A percentile compares a stretch with the other conserved stretches of the same genome.
phyloP scores from a whole-genome alignment of 108 stramenopile genomes.

The Nannochloropsis oceanica region DNA sequence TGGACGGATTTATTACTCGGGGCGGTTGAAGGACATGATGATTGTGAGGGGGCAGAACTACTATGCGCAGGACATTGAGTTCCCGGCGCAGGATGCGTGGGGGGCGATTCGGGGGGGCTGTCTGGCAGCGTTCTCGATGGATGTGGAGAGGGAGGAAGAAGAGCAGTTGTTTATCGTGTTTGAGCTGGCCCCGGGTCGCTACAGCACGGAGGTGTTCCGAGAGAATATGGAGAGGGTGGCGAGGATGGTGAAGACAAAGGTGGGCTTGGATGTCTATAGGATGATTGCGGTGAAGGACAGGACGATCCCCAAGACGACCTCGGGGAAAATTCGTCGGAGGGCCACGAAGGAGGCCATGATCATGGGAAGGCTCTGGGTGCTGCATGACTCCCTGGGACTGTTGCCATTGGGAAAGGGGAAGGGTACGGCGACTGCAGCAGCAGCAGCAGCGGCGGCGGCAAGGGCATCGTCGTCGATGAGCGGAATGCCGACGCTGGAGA shows the following conservation, averaged over 20 bases:
- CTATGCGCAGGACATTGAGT: constrained; percentile 4
- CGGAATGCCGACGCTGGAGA: neutral
- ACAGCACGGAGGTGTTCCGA: neutral
- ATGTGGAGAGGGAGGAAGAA: neutral
- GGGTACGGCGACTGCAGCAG: neutral
- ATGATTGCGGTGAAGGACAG: neutral
- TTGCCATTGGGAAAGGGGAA: neutral
- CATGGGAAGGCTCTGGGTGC: neutral
- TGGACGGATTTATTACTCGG: neutral
- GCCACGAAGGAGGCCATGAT: neutral
- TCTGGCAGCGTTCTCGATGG: neutral
- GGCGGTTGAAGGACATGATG: constrained; percentile 7
- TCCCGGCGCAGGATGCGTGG: neutral
- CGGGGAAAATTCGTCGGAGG: constrained; percentile 88
- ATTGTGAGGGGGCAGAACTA: neutral
- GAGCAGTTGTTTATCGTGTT: neutral
- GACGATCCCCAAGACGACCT: constrained; percentile 90
- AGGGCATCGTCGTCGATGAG: neutral
- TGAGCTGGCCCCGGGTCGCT: neutral
- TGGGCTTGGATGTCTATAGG: neutral
- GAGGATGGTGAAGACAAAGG: neutral
- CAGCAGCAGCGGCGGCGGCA: neutral
- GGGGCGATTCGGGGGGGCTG: neutral
- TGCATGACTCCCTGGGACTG: neutral
- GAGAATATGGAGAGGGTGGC: neutral